Evolutionary conservation across 805 yeast species (phyloP).

Genomic region (Candida easanensis): DNA sequence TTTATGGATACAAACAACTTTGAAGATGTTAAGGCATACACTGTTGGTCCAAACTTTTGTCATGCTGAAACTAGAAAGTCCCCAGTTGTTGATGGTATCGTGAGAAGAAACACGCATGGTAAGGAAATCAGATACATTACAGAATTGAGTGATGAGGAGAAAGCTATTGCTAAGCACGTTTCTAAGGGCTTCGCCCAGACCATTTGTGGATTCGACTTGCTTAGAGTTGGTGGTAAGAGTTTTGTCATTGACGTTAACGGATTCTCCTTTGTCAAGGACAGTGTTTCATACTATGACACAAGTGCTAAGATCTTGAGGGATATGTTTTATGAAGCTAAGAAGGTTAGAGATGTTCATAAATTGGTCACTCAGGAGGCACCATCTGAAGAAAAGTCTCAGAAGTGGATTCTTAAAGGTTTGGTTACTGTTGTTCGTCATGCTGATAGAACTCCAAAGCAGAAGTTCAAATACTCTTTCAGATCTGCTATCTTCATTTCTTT

Average conservation of each 20-base stretch:
- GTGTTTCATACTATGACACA: slow-evolving; percentile 76
- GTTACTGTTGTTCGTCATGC: slow-evolving; percentile 94
- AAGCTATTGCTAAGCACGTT: slow-evolving; percentile 74
- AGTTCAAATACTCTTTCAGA: slow-evolving; percentile 91
- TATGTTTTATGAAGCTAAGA: slow-evolving; percentile 64
- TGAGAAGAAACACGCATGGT: slow-evolving; percentile 94
- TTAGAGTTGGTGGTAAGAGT: slow-evolving; percentile 84
- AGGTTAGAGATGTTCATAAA: slow-evolving; percentile 40
- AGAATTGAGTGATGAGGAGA: slow-evolving; percentile 70
- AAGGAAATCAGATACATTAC: slow-evolving; percentile 93
- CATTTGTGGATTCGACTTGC: slow-evolving; percentile 93
- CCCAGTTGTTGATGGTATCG: slow-evolving; percentile 99
- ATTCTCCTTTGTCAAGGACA: slow-evolving; percentile 95
- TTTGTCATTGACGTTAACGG: slow-evolving; percentile 98
- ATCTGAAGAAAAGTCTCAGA: slow-evolving; percentile 52
- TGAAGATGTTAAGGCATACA: slow-evolving; percentile 97
- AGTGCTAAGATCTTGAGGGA: slow-evolving; percentile 76
- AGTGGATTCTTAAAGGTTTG: slow-evolving; percentile 95
- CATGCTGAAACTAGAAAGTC: slow-evolving; percentile 98
- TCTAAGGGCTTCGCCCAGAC: slow-evolving; percentile 81
- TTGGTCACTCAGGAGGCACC: slow-evolving; percentile 34
- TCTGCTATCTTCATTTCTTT: slow-evolving; percentile 82
- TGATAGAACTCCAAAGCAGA: slow-evolving; percentile 97
- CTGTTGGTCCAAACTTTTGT: slow-evolving; percentile 87
- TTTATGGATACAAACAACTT: slow-evolving; percentile 98